Percentiles rank a stretch among this genome's conserved stretches.
These are phyloP conservation scores for Nitzschia palea DNA, from an alignment of 108 stramenopile genomes.

Conservation along the genomic window DNA sequence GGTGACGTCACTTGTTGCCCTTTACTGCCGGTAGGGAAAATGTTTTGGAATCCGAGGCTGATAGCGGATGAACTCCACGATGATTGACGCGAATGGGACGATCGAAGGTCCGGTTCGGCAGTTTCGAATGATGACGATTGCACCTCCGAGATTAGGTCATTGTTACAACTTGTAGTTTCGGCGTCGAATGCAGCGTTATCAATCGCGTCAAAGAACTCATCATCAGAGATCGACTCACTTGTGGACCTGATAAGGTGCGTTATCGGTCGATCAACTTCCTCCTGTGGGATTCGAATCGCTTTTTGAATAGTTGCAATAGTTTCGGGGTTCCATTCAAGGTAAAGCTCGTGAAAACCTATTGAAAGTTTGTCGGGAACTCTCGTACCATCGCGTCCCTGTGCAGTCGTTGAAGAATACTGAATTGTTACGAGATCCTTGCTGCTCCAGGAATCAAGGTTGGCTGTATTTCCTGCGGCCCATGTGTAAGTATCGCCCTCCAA, in stretches of 20 bases:
- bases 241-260: neutral
- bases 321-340: slow-evolving; percentile 84
- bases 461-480: neutral
- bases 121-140: slow-evolving; percentile 30
- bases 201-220: slow-evolving; percentile 66
- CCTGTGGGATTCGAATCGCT: slow-evolving; percentile 35
- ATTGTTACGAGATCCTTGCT: slow-evolving; percentile 46
- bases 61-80: neutral
- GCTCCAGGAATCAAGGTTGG: neutral
- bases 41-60: neutral
- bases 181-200: slow-evolving; percentile 44
- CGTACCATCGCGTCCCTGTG: neutral
- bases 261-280: neutral
- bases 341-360: slow-evolving; percentile 63
- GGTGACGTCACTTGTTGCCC: too few species aligned
- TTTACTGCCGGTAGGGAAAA: too few species aligned
- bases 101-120: neutral
- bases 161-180: slow-evolving; percentile 1
- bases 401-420: slow-evolving; percentile 26
- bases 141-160: slow-evolving; percentile 25
- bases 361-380: slow-evolving; percentile 18
- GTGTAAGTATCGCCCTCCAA: neutral
- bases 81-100: neutral
- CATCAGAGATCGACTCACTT: slow-evolving; percentile 15
- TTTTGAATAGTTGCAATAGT: slow-evolving; percentile 62